These are phyloP conservation scores for Naumovozyma baii DNA, from an alignment of 805 yeast genomes.

Conservation along the genomic window DNA sequence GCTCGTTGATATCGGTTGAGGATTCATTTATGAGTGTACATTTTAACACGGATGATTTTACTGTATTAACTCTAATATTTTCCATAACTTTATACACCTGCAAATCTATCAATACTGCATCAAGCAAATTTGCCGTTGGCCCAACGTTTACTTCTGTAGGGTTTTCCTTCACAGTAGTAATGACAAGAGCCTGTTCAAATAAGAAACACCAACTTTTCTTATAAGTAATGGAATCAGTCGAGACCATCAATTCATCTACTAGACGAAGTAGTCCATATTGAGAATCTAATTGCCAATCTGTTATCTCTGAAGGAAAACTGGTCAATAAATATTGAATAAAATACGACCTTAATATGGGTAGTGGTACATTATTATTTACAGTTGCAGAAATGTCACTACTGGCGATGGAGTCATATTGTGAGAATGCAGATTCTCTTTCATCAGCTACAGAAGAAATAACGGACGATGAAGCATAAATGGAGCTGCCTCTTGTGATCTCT, in stretches of 20 bases:
- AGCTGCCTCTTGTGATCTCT: slow-evolving; percentile 1
- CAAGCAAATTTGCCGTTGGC: slow-evolving; percentile 4
- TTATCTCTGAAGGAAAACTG: slow-evolving; percentile 12
- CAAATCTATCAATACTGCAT: slow-evolving; percentile 7
- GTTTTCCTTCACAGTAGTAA: slow-evolving; percentile 7
- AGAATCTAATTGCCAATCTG: slow-evolving; percentile 24
- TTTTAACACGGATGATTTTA: slow-evolving; percentile 19
- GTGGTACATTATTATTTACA: slow-evolving; percentile 3
- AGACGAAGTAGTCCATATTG: slow-evolving; percentile 30
- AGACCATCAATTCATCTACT: slow-evolving; percentile 29
- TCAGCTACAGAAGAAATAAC: slow-evolving; percentile 9
- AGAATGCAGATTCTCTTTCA: background rate
- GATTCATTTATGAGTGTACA: slow-evolving; percentile 3
- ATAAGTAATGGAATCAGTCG: slow-evolving; percentile 22
- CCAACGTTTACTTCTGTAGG: background rate
- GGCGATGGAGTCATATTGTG: no score
- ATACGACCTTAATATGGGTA: slow-evolving; percentile 20
- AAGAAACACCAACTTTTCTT: slow-evolving; percentile 27
- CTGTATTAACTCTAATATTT: slow-evolving; percentile 12
- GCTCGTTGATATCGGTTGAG: background rate
- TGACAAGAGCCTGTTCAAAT: slow-evolving; percentile 23
- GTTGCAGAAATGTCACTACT: background rate
- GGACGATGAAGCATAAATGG: slow-evolving; percentile 8
- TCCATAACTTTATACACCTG: slow-evolving; percentile 10
- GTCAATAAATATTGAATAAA: slow-evolving; percentile 17